phyloP scores from a whole-genome alignment of 2,329 filamentous ascomycete genomes.

The Helotiales sp. region DNA sequence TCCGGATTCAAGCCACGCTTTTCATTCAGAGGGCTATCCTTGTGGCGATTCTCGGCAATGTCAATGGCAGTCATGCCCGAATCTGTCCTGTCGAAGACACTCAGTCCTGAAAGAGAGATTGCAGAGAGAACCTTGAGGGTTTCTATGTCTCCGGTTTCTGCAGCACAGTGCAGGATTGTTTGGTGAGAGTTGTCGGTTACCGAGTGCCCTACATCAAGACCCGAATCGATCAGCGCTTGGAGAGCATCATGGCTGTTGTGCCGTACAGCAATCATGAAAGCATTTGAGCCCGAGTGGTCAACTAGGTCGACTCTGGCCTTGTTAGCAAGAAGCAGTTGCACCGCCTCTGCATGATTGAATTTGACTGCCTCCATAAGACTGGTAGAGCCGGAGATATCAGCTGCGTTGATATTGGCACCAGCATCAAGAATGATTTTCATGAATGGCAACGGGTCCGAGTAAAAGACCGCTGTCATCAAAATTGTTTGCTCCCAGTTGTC shows the following conservation, averaged over 20 bases:
- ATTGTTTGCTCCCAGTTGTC: conserved; percentile 8
- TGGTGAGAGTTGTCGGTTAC: neutral
- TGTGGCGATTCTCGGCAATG: neutral
- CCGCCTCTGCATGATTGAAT: neutral
- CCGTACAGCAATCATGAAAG: conserved; percentile 9
- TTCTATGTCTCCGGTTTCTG: neutral
- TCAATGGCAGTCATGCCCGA: neutral
- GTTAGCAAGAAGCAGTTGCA: conserved; percentile 11
- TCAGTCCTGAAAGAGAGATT: neutral
- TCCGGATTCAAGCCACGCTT: neutral
- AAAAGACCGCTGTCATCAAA: conserved; percentile 9
- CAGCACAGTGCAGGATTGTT: neutral
- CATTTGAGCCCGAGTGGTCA: neutral
- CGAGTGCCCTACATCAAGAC: neutral
- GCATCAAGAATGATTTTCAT: conserved; percentile 13
- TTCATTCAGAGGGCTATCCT: neutral
- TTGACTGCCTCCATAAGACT: conserved; percentile 5
- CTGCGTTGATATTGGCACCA: conserved; percentile 8
- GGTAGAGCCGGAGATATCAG: neutral
- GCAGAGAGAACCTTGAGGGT: neutral
- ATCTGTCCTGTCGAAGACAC: neutral
- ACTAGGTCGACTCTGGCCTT: conserved; percentile 10
- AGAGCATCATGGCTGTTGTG: conserved; percentile 12
- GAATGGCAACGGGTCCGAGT: neutral
- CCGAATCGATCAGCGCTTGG: neutral